phyloP scores from a whole-genome alignment of 2,329 filamentous ascomycete genomes.

The Knufia petricola region DNA sequence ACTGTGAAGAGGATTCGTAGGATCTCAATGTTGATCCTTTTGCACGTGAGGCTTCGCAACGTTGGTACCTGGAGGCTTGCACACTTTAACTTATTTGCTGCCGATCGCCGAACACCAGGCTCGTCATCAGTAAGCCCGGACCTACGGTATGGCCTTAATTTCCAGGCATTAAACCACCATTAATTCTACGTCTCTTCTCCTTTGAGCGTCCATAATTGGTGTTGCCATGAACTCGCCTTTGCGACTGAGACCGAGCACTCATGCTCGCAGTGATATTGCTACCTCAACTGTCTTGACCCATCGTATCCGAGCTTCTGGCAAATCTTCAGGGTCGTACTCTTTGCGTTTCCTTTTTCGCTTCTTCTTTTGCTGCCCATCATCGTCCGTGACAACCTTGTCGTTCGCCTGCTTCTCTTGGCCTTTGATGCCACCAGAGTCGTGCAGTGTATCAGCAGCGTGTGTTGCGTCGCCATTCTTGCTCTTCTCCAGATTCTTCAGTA shows the following conservation, averaged over 20 bases:
- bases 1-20: background rate
- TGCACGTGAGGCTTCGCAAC: background rate
- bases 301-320: conserved; percentile 36
- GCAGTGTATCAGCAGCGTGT: background rate
- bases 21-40: background rate
- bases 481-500: conserved; percentile 10
- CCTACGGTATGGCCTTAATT: background rate
- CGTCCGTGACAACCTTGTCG: background rate
- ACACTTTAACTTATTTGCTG: background rate
- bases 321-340: conserved; percentile 26
- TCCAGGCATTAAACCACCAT: background rate
- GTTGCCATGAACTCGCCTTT: too few species aligned
- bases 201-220: too few species aligned
- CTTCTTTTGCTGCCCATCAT: conserved; percentile 24
- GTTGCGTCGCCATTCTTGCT: background rate
- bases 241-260: too few species aligned
- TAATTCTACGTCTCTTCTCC: background rate
- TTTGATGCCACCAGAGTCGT: background rate
- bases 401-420: background rate
- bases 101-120: background rate
- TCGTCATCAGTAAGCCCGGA: background rate
- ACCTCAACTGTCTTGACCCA: conserved; percentile 41
- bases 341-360: conserved; percentile 23
- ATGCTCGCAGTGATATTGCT: conserved; percentile 31
- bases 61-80: background rate